Evolutionary conservation across 2,329 filamentous ascomycete genomes (phyloP).

Genomic region (Penicillium sp.): DNA sequence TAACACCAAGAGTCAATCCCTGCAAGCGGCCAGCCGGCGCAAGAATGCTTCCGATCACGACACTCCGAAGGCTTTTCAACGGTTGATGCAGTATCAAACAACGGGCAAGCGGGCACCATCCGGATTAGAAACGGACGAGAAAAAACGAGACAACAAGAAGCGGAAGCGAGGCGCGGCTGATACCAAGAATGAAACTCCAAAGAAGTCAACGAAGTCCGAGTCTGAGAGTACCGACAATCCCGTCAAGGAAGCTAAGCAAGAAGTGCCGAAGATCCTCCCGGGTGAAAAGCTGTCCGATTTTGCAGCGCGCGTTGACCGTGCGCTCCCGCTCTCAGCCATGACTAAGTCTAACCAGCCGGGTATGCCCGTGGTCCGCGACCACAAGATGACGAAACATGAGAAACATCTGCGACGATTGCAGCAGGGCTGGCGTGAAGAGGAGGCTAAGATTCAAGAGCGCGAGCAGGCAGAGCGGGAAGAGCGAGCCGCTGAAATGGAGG

Average conservation of each 20-base stretch:
- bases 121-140: slow-evolving; percentile 59
- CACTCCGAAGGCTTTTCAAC: slow-evolving; percentile 81
- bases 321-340: slow-evolving; percentile 72
- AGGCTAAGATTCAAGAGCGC: slow-evolving; percentile 61
- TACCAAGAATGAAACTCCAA: slow-evolving; percentile 7
- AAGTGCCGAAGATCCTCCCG: slow-evolving; percentile 68
- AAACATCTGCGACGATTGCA: slow-evolving; percentile 66
- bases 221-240: slow-evolving; percentile 6
- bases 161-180: slow-evolving; percentile 42
- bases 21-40: slow-evolving; percentile 42
- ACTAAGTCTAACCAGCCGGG: slow-evolving; percentile 51
- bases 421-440: slow-evolving; percentile 56
- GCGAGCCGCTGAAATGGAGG: slow-evolving; percentile 59
- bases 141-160: slow-evolving; percentile 48
- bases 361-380: slow-evolving; percentile 44
- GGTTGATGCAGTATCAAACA: slow-evolving; percentile 72
- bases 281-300: slow-evolving; percentile 84
- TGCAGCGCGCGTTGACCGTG: slow-evolving; percentile 75
- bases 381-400: slow-evolving; percentile 76
- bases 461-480: slow-evolving; percentile 75
- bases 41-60: slow-evolving; percentile 60
- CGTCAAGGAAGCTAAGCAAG: slow-evolving; percentile 15
- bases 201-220: slow-evolving; percentile 11
- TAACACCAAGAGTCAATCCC: slow-evolving; percentile 46
- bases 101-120: slow-evolving; percentile 58